These are phyloP conservation scores for Arbutus unedo DNA, from an alignment of 148 eudicot genomes.

Conservation along the genomic window DNA sequence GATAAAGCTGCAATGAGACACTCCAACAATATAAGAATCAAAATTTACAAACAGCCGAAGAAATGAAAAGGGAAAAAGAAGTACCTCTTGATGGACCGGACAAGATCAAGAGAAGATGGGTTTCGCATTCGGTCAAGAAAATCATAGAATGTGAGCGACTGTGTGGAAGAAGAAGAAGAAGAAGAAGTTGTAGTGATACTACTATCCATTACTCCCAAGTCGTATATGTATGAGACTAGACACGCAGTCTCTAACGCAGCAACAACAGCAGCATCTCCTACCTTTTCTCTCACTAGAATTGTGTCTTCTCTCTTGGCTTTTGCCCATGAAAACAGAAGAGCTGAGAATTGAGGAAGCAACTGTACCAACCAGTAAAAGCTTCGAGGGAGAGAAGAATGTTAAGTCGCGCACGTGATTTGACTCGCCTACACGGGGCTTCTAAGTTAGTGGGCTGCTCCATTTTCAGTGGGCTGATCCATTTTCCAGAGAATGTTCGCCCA, in stretches of 20 bases:
- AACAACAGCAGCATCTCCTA: neutral
- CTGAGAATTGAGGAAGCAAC: neutral
- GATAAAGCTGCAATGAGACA: conserved; percentile 22
- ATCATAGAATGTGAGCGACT: conserved; percentile 23
- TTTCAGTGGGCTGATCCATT: neutral
- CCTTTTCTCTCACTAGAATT: conserved; percentile 7
- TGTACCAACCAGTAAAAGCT: neutral
- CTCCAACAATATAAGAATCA: neutral
- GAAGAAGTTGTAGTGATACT: neutral
- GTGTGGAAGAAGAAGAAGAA: conserved; percentile 9
- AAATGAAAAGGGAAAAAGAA: neutral
- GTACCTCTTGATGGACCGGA: conserved; percentile 28
- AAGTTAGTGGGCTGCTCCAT: neutral
- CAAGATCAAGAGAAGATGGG: conserved; percentile 26
- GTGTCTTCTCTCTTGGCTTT: neutral
- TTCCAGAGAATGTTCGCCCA: too few relatives aligned
- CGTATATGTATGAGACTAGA: neutral
- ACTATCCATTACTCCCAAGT: conserved; percentile 1
- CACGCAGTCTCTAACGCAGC: neutral
- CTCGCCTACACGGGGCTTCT: neutral
- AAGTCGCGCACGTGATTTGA: conserved; percentile 14
- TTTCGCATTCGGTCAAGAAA: conserved; percentile 29
- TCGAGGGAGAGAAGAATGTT: conserved; percentile 9
- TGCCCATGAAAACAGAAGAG: neutral
- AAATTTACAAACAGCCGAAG: neutral